Base-by-base conservation (phyloP, 768 basidiomycete species). In the Suillus paluster region DNA sequence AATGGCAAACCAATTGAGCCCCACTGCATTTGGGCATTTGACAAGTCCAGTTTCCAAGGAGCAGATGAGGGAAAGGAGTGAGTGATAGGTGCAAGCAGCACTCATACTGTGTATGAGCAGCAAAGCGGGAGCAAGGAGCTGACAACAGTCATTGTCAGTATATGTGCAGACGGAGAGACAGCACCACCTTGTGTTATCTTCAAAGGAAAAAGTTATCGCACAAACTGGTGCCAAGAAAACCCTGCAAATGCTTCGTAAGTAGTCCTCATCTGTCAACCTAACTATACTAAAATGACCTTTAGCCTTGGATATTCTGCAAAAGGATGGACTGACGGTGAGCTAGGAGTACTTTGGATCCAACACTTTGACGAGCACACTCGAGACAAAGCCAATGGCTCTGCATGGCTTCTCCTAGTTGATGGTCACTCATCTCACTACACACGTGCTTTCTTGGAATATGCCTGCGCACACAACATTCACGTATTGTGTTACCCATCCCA, bases 401-500 rank as follows among this genome's bases (percentile, higher is more conserved):
- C 42, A 44, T 4, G 9, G 3, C n/a, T 44, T 44, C 42, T 44
- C 42, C 42, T 44, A 3, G 42, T 44, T 44, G 42, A 44, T 44
- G 42, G 42, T 44, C 42, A 44, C 42, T 44, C 4, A 5, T 44
- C n/a, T 44, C 75, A 78, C 64, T 70, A 66, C 42, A 73, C 72
- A 17, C 45, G 50, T 19, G 62, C 44, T 5, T 72, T 77, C 59
- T 68, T 77, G 41, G 56, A 62, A 15, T 66, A 73, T 68, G 72
- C 72, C 14, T 49, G 41, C 17, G 59, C 58, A 21, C 61, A 76
- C 59, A 66, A 68, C 42, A 78, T 78, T 42, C 49, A 62, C 41
- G 64, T 77, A 9, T 49, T 78, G 5, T 79, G 76, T 63, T 82
- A 81, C 67, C 81, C 79, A 15, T 65, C 81, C 19, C 80, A 84